These are phyloP conservation scores for Rhodotorula babjevae DNA, from an alignment of 768 basidiomycete species.

Conservation along the genomic window DNA sequence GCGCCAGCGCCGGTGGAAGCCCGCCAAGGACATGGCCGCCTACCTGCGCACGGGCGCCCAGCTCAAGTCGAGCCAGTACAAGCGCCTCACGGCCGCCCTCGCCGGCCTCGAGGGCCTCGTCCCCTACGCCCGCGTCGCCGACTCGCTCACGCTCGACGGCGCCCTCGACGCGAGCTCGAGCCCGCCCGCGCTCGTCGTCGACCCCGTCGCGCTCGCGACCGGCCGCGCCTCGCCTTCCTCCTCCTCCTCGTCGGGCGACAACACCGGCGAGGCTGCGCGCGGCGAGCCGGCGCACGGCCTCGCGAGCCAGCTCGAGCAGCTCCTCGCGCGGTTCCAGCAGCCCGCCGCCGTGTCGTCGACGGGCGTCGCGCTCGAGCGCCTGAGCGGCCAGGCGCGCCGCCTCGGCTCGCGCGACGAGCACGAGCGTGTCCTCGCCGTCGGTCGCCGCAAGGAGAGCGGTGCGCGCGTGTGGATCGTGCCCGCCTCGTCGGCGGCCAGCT, in stretches of 20 bases:
- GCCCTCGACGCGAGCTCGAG: neutral
- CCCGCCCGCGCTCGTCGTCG: conserved; percentile 22
- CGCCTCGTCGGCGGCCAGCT: conserved; percentile 11
- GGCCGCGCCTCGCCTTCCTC: neutral
- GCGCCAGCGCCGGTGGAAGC: conserved; percentile 23
- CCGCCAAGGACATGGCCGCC: conserved; percentile 30
- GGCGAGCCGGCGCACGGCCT: neutral
- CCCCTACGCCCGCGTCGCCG: conserved; percentile 32
- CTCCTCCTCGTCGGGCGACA: too few species aligned
- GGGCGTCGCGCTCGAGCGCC: conserved; percentile 31
- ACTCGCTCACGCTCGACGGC: conserved; percentile 5
- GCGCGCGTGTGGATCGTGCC: conserved; percentile 89
- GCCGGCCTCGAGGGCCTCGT: conserved; percentile 30
- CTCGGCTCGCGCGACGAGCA: conserved; percentile 62
- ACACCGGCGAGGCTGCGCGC: neutral
- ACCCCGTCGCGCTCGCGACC: conserved; percentile 31
- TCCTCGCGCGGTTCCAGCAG: conserved; percentile 26
- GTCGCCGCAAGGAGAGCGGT: conserved; percentile 80
- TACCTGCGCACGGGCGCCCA: conserved; percentile 32
- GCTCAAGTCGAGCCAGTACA: conserved; percentile 32
- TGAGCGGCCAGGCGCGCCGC: conserved; percentile 56
- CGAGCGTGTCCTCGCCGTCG: conserved; percentile 80
- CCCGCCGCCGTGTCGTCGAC: conserved; percentile 15
- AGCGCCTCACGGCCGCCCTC: conserved; percentile 29
- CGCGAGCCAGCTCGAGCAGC: conserved; percentile 18